These are phyloP conservation scores for Naganishia liquefaciens DNA, from an alignment of 1,284 basidiomycete species.

Conservation along the genomic window DNA sequence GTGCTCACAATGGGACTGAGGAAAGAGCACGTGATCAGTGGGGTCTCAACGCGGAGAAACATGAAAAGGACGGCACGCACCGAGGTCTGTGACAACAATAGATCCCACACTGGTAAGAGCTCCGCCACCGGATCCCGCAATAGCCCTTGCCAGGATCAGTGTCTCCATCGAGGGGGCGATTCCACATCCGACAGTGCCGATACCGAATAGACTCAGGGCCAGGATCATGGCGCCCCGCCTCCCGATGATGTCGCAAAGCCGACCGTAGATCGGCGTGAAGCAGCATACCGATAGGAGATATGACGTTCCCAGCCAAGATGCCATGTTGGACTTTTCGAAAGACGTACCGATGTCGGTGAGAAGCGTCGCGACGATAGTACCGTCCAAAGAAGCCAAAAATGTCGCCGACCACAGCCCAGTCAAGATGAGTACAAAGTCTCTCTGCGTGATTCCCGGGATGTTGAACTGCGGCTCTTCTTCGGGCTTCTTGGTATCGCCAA, in stretches of 20 bases:
- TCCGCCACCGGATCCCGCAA: constrained; percentile 88
- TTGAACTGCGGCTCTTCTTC: constrained; percentile 25
- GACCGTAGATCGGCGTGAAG: constrained; percentile 85
- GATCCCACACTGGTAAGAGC: constrained; percentile 57
- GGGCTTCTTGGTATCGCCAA: not conserved
- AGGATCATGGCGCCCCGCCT: constrained; percentile 71
- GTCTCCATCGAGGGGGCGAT: constrained; percentile 77
- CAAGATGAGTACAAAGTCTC: constrained; percentile 24
- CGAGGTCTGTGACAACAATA: constrained; percentile 50
- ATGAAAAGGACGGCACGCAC: constrained; percentile 2
- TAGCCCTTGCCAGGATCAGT: constrained; percentile 74
- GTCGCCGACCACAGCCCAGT: constrained; percentile 31
- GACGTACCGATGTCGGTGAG: constrained; percentile 54
- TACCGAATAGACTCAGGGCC: constrained; percentile 73
- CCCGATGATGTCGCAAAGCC: constrained; percentile 82
- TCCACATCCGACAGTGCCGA: constrained; percentile 60
- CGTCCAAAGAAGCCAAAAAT: constrained; percentile 77
- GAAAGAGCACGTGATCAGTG: not conserved
- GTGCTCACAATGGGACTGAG: constrained; percentile 69
- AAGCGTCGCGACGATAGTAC: constrained; percentile 63
- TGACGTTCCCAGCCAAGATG: constrained; percentile 82
- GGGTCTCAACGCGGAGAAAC: not conserved
- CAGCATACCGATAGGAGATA: constrained; percentile 76
- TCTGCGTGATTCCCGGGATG: constrained; percentile 27
- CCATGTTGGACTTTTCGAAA: constrained; percentile 57